Base-by-base conservation (phyloP, 345 rosid genomes). In the Theobroma cacao region DNA sequence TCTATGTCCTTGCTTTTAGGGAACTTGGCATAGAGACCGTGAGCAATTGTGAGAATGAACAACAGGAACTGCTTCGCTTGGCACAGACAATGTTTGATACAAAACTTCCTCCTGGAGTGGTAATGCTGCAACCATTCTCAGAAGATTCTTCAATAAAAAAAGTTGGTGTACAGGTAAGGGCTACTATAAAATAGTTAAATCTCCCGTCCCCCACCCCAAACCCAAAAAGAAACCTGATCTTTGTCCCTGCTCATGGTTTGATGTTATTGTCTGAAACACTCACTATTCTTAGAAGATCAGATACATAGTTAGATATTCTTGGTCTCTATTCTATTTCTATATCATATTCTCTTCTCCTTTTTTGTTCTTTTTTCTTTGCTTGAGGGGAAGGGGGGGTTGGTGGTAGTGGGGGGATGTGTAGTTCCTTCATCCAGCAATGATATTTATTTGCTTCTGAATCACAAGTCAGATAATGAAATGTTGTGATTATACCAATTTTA, bases 31-130 rank as follows among this genome's bases (percentile, higher is more conserved):
- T 95, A 75, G 87, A 65, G 45, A 93, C 98, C 38, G 50, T 89
- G 64, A 87, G 86, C 83, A 88, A 78, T 31, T 88, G 96, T 76
- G 73, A 80, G 77, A 83, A 92, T 84, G 99, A 89, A 82, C 88
- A 81, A 64, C 80, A 85, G 88, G 99, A 95, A 84, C 22, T 93
- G 80, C 81, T 95, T 15, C 85, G 77, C 79, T 84, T 95, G 89
- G 98, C 96, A 12, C 89, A 91, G 83, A 87, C 91, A 20, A 85
- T 95, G 94, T 95, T 95, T 62, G 99, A 95, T 81, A 91, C 97
- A 15, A 89, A 89, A 87, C 81, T 93, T 75, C 99, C 99, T 30
- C 90, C 90, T 58, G 98, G 99, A 80, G 93, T 92, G 50, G 76
- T 58, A 65, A 90, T 86, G 83, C 85, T 95, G 81, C 97, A 95